These are phyloP conservation scores for Leptographium wingfieldii DNA, from an alignment of 2,329 filamentous ascomycete genomes.

Conservation along the genomic window DNA sequence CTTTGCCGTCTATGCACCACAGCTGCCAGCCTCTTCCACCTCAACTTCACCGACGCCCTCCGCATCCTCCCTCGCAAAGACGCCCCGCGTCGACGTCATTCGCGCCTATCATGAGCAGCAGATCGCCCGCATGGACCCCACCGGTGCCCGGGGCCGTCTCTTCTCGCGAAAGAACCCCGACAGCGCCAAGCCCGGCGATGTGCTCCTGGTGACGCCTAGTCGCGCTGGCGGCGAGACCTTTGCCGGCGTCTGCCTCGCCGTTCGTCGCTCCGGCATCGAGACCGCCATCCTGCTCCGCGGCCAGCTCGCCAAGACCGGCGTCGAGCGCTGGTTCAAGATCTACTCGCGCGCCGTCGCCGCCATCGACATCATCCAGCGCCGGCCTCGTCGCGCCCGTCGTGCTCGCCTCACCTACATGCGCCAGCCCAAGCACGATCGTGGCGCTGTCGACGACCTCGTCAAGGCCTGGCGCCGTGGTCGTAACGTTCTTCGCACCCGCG, in stretches of 20 bases:
- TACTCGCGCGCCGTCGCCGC: conserved; percentile 81
- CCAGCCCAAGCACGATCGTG: conserved; percentile 74
- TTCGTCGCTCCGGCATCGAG: conserved; percentile 78
- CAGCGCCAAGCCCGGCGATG: conserved; percentile 72
- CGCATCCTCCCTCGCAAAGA: conserved; percentile 4
- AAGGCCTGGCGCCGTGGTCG: conserved; percentile 38
- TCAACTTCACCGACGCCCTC: neutral
- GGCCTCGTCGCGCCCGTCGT: conserved; percentile 71
- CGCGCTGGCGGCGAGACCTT: conserved; percentile 74
- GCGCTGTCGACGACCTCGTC: conserved; percentile 72
- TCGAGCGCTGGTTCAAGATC: conserved; percentile 97
- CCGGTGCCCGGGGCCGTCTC: conserved; percentile 66
- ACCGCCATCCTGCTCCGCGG: conserved; percentile 79
- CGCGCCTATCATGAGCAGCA: conserved; percentile 53
- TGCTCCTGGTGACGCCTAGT: conserved; percentile 78
- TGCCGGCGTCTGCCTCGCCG: conserved; percentile 74
- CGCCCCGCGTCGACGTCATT: conserved; percentile 41
- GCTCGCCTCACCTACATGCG: conserved; percentile 87
- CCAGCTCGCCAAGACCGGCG: conserved; percentile 71
- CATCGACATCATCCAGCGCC: conserved; percentile 86
- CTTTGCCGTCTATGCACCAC: conserved; percentile 34
- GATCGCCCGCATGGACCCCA: conserved; percentile 67
- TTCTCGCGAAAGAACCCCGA: conserved; percentile 71
- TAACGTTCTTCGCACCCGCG: conserved; percentile 23
- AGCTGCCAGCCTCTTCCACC: conserved; percentile 5